These are phyloP conservation scores for Tephrocybe sp. DNA, from an alignment of 768 basidiomycete genomes.

Conservation along the genomic window DNA sequence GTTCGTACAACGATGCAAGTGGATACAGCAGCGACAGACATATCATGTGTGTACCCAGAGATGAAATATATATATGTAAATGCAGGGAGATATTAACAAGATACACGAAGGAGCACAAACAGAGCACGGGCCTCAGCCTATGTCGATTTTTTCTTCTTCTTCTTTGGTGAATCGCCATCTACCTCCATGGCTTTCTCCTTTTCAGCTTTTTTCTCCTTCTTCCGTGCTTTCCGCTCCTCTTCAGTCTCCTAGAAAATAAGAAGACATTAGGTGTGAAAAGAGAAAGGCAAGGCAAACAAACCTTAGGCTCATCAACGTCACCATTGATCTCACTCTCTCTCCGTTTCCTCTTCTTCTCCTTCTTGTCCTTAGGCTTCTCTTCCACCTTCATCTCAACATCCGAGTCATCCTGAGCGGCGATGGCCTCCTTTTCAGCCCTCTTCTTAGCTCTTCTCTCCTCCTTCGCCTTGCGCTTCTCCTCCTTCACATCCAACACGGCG, in stretches of 20 bases:
- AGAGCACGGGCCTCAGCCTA: constrained; percentile 20
- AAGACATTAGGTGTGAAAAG: constrained; percentile 4
- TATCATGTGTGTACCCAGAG: not conserved
- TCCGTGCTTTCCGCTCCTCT: constrained; percentile 78
- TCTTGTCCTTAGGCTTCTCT: constrained; percentile 30
- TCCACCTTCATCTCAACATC: constrained; percentile 42
- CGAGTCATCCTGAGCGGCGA: constrained; percentile 27
- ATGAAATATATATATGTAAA: not conserved
- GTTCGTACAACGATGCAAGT: not conserved
- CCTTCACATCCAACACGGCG: constrained; percentile 78
- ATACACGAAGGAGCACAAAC: too few relatives aligned
- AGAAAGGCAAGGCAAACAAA: constrained; percentile 24
- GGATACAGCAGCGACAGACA: not conserved
- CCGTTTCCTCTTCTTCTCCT: constrained; percentile 44
- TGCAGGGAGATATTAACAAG: constrained; percentile 9
- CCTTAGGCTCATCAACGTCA: constrained; percentile 39
- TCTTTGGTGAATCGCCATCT: constrained; percentile 46
- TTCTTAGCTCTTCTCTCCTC: constrained; percentile 76
- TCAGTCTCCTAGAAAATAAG: constrained; percentile 57
- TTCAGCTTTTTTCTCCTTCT: constrained; percentile 75
- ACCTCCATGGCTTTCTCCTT: constrained; percentile 55
- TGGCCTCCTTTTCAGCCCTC: constrained; percentile 48
- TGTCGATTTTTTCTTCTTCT: constrained; percentile 59
- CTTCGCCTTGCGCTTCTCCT: constrained; percentile 80
- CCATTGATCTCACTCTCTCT: constrained; percentile 55